phyloP scores from a whole-genome alignment of 371 early-diverging fungal genomes.

The Funneliformis caledonium region DNA sequence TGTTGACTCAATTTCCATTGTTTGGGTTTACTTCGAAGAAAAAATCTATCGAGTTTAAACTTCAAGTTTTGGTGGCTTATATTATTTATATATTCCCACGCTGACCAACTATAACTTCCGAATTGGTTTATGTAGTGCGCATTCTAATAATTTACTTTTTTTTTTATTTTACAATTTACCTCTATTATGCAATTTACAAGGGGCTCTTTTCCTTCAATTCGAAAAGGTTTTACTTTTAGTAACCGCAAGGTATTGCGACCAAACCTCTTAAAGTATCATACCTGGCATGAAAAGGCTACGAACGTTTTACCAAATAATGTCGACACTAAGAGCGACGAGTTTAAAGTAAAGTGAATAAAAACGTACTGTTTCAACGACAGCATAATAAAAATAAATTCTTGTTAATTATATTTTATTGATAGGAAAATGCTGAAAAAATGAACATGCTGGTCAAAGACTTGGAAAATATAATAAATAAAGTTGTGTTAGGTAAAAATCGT shows the following conservation, averaged over 20 bases:
- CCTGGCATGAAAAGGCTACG: conserved; percentile 48
- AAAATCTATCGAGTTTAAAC: neutral
- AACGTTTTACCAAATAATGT: conserved; percentile 54
- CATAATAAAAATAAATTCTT: neutral
- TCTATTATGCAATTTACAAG: neutral
- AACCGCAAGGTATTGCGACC: neutral
- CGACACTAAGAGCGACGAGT: conserved; percentile 79
- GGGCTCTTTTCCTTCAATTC: neutral
- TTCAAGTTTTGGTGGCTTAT: neutral
- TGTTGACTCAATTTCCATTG: conserved; percentile 66
- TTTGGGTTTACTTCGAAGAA: conserved; percentile 5
- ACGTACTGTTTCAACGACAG: neutral
- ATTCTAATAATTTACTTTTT: no score
- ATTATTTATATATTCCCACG: neutral
- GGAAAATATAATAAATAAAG: conserved; percentile 69
- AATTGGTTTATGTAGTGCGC: neutral
- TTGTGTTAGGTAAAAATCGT: conserved; percentile 70
- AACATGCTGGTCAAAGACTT: conserved; percentile 76
- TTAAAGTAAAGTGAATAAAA: conserved; percentile 64
- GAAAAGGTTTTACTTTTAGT: neutral
- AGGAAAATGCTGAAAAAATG: conserved; percentile 90
- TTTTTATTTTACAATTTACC: neutral
- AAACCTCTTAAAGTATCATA: conserved; percentile 40
- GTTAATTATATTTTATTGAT: neutral
- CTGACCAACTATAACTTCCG: neutral